Evolutionary conservation across 2,329 filamentous ascomycete genomes (phyloP).

Genomic region (Pyrenochaeta sp.): DNA sequence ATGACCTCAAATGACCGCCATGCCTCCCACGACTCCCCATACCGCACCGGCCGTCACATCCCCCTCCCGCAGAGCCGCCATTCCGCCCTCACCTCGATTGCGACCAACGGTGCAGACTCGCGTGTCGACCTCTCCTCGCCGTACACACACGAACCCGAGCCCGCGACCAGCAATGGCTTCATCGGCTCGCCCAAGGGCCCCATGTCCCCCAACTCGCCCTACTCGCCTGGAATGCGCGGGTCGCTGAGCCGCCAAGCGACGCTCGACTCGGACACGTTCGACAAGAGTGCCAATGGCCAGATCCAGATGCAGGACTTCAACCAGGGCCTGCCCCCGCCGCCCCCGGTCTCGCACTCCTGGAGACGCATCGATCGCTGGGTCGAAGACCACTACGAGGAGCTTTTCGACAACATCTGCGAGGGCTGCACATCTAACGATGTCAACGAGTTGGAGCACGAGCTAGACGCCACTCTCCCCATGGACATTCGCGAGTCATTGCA

Average conservation of each 20-base stretch:
- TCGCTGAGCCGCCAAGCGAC: slow-evolving; percentile 71
- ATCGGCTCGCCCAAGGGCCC: slow-evolving; percentile 63
- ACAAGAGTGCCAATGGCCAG: slow-evolving; percentile 77
- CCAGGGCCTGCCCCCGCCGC: slow-evolving; percentile 88
- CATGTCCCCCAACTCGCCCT: slow-evolving; percentile 72
- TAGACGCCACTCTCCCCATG: slow-evolving; percentile 91
- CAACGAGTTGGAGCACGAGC: slow-evolving; percentile 94
- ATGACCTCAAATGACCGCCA: slow-evolving; percentile 80
- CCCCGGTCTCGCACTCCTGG: slow-evolving; percentile 90
- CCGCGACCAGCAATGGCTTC: slow-evolving; percentile 64
- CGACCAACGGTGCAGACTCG: slow-evolving; percentile 85
- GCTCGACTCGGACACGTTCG: slow-evolving; percentile 57
- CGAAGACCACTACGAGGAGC: slow-evolving; percentile 93
- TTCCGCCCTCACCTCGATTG: slow-evolving; percentile 83
- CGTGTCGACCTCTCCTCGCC: slow-evolving; percentile 81
- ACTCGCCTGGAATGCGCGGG: slow-evolving; percentile 91
- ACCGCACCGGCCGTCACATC: slow-evolving; percentile 88
- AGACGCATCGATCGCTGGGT: slow-evolving; percentile 91
- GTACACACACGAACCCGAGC: slow-evolving; percentile 75
- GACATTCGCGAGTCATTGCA: slow-evolving; percentile 92
- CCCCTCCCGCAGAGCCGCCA: slow-evolving; percentile 84
- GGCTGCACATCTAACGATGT: slow-evolving; percentile 92
- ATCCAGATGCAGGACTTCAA: slow-evolving; percentile 97
- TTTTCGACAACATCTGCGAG: slow-evolving; percentile 92
- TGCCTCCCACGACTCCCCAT: slow-evolving; percentile 90